Evolutionary conservation across 805 yeast genomes (phyloP).

Genomic region (Lipomyces lipofer): DNA sequence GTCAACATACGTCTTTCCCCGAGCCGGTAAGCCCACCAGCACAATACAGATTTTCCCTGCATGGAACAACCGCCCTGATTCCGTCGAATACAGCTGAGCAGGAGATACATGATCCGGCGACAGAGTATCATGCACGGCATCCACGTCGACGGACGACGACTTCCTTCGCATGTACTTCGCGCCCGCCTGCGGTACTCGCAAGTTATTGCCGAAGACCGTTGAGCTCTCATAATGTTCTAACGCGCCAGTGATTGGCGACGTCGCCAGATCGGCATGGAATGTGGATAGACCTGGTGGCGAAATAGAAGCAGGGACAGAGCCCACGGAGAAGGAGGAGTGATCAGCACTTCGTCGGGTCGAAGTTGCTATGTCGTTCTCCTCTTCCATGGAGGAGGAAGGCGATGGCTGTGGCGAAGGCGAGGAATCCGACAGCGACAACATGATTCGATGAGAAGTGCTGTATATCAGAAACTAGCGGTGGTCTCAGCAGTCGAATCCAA

Average conservation of each 20-base stretch:
- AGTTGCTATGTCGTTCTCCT: slow-evolving; percentile 1
- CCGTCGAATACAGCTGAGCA: slow-evolving; percentile 90
- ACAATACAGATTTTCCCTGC: slow-evolving; percentile 92
- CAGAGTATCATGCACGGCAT: slow-evolving; percentile 68
- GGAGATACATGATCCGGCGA: slow-evolving; percentile 73
- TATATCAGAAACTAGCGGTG: no score
- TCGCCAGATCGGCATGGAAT: slow-evolving; percentile 30
- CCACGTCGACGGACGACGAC: slow-evolving; percentile 39
- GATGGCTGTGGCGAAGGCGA: slow-evolving; percentile 21
- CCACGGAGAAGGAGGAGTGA: background rate
- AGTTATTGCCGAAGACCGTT: slow-evolving; percentile 1
- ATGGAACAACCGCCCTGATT: slow-evolving; percentile 87
- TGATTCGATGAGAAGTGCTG: no score
- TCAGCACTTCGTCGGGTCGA: slow-evolving; percentile 1
- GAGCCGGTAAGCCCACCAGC: slow-evolving; percentile 89
- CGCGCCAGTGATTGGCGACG: slow-evolving; percentile 29
- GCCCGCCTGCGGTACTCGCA: slow-evolving; percentile 11
- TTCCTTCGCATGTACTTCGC: slow-evolving; percentile 18
- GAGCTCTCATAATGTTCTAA: slow-evolving; percentile 1
- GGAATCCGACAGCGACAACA: slow-evolving; percentile 17
- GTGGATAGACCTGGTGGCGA: slow-evolving; percentile 27
- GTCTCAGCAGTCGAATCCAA: no score
- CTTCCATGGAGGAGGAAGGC: slow-evolving; percentile 9
- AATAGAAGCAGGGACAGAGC: slow-evolving; percentile 5
- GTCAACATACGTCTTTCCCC: slow-evolving; percentile 71